Evolutionary conservation across 2,329 filamentous ascomycete genomes (phyloP).

Genomic region (Fusarium falciforme): DNA sequence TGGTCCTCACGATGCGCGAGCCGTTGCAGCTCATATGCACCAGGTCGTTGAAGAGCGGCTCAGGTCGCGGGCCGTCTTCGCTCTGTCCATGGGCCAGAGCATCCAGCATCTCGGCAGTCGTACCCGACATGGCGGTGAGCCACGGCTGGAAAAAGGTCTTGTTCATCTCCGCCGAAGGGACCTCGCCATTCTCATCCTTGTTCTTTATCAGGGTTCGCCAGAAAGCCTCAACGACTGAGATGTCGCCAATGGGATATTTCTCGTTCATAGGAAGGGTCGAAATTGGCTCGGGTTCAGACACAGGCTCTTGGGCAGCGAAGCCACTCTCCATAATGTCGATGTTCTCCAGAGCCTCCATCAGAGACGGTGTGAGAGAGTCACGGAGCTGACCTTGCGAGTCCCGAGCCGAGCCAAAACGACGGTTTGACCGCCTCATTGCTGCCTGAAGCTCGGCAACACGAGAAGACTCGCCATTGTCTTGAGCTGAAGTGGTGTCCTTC

Average conservation of each 20-base stretch:
- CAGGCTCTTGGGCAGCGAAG: background rate
- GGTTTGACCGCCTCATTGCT: background rate
- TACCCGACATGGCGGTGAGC: slow-evolving; percentile 3
- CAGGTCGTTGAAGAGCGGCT: slow-evolving; percentile 12
- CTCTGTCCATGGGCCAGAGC: slow-evolving; percentile 1
- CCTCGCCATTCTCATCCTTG: slow-evolving; percentile 9
- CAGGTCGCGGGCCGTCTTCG: slow-evolving; percentile 4
- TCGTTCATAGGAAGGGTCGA: slow-evolving; percentile 3
- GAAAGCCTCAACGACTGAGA: slow-evolving; percentile 5
- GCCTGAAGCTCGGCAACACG: slow-evolving; percentile 2
- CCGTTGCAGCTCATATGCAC: slow-evolving; percentile 14
- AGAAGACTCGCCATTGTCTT: slow-evolving; percentile 4
- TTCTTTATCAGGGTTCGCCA: slow-evolving; percentile 11
- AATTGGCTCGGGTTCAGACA: background rate
- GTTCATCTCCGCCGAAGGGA: background rate
- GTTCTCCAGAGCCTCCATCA: slow-evolving; percentile 6
- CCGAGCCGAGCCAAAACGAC: background rate
- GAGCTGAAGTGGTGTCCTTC: background rate
- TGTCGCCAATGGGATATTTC: slow-evolving; percentile 5
- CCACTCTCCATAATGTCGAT: background rate
- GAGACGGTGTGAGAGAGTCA: slow-evolving; percentile 6
- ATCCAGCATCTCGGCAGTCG: slow-evolving; percentile 3
- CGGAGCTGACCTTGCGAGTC: slow-evolving; percentile 3
- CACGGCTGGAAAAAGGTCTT: slow-evolving; percentile 6
- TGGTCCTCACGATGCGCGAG: slow-evolving; percentile 6